Conservation (phyloP, 2,329 filamentous ascomycete genomes). For the Lecanicillium sp. region DNA sequence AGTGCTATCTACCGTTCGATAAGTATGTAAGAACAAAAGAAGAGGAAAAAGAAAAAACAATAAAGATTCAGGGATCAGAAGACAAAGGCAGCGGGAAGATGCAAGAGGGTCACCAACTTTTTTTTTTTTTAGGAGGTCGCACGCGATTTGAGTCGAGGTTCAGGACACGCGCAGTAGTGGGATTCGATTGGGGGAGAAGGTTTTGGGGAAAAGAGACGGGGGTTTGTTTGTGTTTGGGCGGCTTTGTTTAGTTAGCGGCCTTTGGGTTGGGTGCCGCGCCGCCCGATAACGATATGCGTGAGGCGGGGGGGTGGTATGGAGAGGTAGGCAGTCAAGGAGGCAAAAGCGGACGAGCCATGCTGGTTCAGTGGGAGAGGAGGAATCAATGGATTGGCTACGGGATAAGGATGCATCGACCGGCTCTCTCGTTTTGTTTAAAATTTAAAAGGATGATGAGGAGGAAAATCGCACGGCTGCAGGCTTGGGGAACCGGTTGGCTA, state of each 20-base stretch:
- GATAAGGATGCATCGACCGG: too few relatives aligned
- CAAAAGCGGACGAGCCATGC: too few relatives aligned
- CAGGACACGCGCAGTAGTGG: not conserved
- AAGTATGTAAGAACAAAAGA: not conserved
- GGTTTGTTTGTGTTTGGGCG: slow-evolving; percentile 10
- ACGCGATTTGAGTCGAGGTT: not conserved
- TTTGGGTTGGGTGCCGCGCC: not conserved
- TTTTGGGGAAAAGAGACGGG: not conserved
- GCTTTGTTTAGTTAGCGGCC: slow-evolving; percentile 1
- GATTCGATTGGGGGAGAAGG: not conserved
- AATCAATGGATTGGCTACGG: too few relatives aligned
- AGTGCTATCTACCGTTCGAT: slow-evolving; percentile 4
- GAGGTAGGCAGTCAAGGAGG: too few relatives aligned
- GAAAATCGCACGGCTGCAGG: too few relatives aligned
- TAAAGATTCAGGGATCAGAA: not conserved
- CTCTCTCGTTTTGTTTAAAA: too few relatives aligned
- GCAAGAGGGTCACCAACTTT: too few relatives aligned
- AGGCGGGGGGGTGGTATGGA: not conserved
- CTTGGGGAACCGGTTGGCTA: too few relatives aligned
- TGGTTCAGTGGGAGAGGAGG: too few relatives aligned
- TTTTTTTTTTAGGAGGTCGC: not conserved
- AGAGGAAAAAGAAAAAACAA: not conserved
- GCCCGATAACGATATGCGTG: slow-evolving; percentile 10
- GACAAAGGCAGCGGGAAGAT: not conserved
- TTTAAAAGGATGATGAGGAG: too few relatives aligned